Conservation (phyloP, 176 grass and related monocot genomes). For the Phoenix dactylifera region DNA sequence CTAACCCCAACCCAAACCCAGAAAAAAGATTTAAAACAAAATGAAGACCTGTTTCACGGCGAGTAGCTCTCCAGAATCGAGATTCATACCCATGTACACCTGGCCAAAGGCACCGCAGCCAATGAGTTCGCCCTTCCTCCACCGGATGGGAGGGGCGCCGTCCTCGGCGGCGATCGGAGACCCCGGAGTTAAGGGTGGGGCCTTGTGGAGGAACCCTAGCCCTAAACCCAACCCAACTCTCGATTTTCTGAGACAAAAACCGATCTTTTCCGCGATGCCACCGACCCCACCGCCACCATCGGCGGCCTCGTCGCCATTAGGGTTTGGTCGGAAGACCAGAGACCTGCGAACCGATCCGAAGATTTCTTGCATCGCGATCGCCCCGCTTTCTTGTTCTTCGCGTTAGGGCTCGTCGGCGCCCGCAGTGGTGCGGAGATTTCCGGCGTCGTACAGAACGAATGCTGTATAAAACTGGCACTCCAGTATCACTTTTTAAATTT, state of each 20-base stretch:
- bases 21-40: not conserved
- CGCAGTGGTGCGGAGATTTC: no score
- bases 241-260: constrained; percentile 78
- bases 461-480: not conserved
- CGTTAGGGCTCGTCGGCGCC: no score
- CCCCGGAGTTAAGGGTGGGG: constrained; percentile 41
- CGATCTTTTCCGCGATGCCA: constrained; percentile 42
- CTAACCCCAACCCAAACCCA: not conserved
- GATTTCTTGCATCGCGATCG: constrained; percentile 50
- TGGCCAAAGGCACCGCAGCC: constrained; percentile 82
- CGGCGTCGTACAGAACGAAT: no score
- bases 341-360: constrained; percentile 90
- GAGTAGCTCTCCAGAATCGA: constrained; percentile 92
- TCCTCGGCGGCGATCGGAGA: constrained; percentile 20
- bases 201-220: constrained; percentile 49
- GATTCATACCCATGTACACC: constrained; percentile 98
- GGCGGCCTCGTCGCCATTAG: constrained; percentile 17
- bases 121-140: constrained; percentile 88
- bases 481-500: constrained; percentile 40
- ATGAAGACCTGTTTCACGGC: constrained; percentile 74
- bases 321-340: constrained; percentile 50
- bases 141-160: constrained; percentile 56
- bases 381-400: constrained; percentile 38
- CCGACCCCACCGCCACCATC: constrained; percentile 19
- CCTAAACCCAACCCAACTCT: constrained; percentile 62